Percentiles rank a stretch among this genome's conserved stretches.
These are phyloP conservation scores for Yarrowia bubula DNA, from an alignment of 805 yeast genomes.

Conservation along the genomic window DNA sequence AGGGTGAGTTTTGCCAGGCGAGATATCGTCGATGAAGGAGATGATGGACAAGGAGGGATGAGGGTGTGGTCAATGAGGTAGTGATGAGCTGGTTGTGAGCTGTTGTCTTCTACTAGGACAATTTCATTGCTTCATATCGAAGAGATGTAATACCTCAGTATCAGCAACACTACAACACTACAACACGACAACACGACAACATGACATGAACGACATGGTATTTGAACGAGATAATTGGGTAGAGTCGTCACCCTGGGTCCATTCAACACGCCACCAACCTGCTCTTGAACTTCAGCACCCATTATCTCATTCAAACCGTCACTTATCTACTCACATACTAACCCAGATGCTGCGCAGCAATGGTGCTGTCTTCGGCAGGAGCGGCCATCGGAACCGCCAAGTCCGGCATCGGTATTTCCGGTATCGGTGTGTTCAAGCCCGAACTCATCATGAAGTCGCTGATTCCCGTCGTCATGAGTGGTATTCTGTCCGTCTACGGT, in stretches of 20 bases:
- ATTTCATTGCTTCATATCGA: too few relatives aligned
- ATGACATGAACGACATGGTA: too few relatives aligned
- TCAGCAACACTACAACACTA: background rate
- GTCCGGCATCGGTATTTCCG: slow-evolving; percentile 96
- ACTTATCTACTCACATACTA: background rate
- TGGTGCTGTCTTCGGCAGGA: slow-evolving; percentile 90
- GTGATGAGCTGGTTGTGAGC: too few relatives aligned
- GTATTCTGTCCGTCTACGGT: slow-evolving; percentile 96
- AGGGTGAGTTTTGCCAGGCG: slow-evolving; percentile 50
- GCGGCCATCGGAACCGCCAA: slow-evolving; percentile 99
- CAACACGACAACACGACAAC: background rate
- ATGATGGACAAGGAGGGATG: background rate
- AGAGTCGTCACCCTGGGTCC: too few relatives aligned
- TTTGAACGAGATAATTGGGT: too few relatives aligned
- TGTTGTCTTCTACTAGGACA: too few relatives aligned
- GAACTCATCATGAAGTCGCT: slow-evolving; percentile 88
- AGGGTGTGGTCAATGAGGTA: too few relatives aligned
- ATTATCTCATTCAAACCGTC: background rate
- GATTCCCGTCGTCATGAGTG: slow-evolving; percentile 97
- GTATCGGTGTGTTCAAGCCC: slow-evolving; percentile 96
- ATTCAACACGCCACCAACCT: too few relatives aligned
- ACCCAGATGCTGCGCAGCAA: slow-evolving; percentile 75
- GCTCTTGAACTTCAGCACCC: too few relatives aligned
- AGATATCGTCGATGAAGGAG: background rate
- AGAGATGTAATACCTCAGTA: background rate